phyloP scores from a whole-genome alignment of 176 grass and related monocot genomes.

The Ensete ventricosum region DNA sequence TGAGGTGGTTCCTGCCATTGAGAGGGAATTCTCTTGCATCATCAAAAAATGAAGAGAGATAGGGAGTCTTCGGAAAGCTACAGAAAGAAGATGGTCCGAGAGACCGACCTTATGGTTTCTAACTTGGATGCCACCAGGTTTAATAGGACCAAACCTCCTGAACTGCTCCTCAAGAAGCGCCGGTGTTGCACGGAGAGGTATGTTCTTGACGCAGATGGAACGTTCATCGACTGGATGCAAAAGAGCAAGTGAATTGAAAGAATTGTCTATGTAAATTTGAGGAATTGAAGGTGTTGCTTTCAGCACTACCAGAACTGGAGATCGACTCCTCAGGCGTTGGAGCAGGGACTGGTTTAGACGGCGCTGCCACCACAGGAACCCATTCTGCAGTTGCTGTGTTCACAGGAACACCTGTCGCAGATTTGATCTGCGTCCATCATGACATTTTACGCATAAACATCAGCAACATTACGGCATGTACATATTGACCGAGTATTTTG shows the following conservation, averaged over 20 bases:
- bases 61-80: too few species aligned
- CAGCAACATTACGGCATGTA: too few species aligned
- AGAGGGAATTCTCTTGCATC: background rate
- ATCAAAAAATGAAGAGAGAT: too few species aligned
- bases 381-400: background rate
- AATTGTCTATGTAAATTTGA: slow-evolving; percentile 15
- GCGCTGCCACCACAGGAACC: slow-evolving; percentile 34
- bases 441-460: too few species aligned
- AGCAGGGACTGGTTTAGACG: slow-evolving; percentile 36
- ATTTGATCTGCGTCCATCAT: slow-evolving; percentile 50
- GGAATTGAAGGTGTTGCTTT: slow-evolving; percentile 15
- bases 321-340: slow-evolving; percentile 35
- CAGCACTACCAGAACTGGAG: slow-evolving; percentile 43
- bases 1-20: slow-evolving; percentile 37
- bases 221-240: slow-evolving; percentile 50
- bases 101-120: too few species aligned
- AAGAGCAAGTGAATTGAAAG: background rate
- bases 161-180: slow-evolving; percentile 37
- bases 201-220: slow-evolving; percentile 63
- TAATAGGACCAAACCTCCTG: too few species aligned
- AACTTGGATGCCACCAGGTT: too few species aligned
- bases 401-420: slow-evolving; percentile 42
- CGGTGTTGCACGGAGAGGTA: slow-evolving; percentile 51
- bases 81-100: too few species aligned
- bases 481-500: slow-evolving; percentile 18